These are phyloP conservation scores for Fusarium nematophilum DNA, from an alignment of 2,329 filamentous ascomycete genomes.

Conservation along the genomic window DNA sequence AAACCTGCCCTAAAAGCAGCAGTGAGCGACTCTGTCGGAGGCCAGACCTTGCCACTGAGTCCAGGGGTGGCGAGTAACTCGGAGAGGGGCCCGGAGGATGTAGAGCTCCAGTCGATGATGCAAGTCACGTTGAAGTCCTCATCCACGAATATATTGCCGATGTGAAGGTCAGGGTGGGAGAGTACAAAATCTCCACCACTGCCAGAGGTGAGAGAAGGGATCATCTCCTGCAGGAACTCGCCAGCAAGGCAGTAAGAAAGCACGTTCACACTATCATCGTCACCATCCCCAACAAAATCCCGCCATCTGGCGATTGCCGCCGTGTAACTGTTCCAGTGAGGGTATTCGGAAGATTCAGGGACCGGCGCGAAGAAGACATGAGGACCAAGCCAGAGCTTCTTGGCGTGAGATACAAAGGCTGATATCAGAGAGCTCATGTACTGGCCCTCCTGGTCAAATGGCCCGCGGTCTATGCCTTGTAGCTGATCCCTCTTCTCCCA, in stretches of 20 bases:
- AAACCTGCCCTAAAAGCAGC: constrained; percentile 26
- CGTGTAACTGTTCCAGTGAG: constrained; percentile 27
- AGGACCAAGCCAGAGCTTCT: constrained; percentile 41
- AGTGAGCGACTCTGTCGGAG: constrained; percentile 6
- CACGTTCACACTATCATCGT: constrained; percentile 36
- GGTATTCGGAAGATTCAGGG: constrained; percentile 39
- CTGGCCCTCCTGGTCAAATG: constrained; percentile 38
- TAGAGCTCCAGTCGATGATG: constrained; percentile 42
- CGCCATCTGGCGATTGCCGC: constrained; percentile 9
- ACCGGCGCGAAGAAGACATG: constrained; percentile 46
- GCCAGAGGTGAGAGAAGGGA: constrained; percentile 26
- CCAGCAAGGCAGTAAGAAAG: constrained; percentile 39
- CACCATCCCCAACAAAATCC: constrained; percentile 26
- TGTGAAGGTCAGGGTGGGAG: constrained; percentile 40
- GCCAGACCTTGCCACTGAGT: constrained; percentile 1
- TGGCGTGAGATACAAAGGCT: constrained; percentile 35
- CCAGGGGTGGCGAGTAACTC: constrained; percentile 26
- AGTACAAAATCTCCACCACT: constrained; percentile 13
- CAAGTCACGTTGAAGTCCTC: constrained; percentile 39
- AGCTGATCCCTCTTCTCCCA: constrained; percentile 40
- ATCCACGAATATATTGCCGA: constrained; percentile 42
- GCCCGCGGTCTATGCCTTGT: constrained; percentile 40
- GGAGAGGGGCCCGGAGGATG: constrained; percentile 27
- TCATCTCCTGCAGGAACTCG: constrained; percentile 42
- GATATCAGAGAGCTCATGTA: constrained; percentile 43